Percentiles rank a stretch among this genome's conserved stretches.
phyloP scores from a whole-genome alignment of 2,329 filamentous ascomycete genomes.

The Botryotinia narcissicola region DNA sequence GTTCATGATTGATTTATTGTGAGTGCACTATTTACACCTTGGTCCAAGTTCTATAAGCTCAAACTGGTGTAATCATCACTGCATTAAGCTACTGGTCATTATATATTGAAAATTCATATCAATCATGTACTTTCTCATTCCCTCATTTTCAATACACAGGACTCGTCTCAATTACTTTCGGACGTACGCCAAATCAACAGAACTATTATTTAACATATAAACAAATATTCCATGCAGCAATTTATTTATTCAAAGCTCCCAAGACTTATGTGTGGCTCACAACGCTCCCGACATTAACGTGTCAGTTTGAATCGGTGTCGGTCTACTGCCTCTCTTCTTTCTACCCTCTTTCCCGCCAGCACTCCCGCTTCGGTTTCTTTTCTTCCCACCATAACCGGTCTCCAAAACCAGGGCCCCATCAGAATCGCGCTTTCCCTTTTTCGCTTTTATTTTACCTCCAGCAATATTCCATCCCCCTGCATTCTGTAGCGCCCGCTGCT shows the following conservation, averaged over 20 bases:
- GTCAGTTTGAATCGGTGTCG: neutral
- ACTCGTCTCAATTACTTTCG: neutral
- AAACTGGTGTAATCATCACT: neutral
- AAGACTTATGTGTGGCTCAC: neutral
- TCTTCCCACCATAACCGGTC: neutral
- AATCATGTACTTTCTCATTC: neutral
- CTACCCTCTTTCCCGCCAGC: neutral
- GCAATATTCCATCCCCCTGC: neutral
- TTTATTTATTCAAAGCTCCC: neutral
- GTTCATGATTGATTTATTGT: neutral
- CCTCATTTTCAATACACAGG: neutral
- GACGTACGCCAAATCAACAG: neutral
- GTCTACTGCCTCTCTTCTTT: neutral
- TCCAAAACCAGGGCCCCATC: neutral
- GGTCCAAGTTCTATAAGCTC: neutral
- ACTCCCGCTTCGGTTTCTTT: neutral
- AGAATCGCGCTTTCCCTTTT: neutral
- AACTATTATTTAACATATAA: neutral
- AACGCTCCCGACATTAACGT: neutral
- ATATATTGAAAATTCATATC: neutral
- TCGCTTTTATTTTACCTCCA: too few species aligned
- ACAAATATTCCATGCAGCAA: neutral
- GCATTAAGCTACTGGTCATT: neutral
- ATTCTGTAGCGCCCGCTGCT: neutral
- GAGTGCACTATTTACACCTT: neutral